Evolutionary conservation across 2,329 filamentous ascomycete genomes (phyloP), one percentile per base, ranked within the genome.

Genomic region (Curvularia lunata): DNA sequence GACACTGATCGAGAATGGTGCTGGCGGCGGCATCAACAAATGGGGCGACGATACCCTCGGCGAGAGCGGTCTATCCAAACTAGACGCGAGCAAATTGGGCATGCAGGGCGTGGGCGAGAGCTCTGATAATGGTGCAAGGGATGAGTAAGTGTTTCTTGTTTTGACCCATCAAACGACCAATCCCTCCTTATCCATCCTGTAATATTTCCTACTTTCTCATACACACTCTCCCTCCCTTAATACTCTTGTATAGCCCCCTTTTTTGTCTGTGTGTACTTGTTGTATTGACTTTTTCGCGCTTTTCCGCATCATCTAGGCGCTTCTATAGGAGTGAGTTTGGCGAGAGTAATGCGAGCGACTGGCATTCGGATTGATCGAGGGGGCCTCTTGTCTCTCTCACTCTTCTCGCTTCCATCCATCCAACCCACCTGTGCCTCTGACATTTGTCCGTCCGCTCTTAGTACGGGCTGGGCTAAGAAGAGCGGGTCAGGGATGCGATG

Each of bases 1-100:
- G 16, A 72, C 66, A 50, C 13, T 76, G 48, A 66, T 57, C 34
- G 67, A 69, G 48, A 25, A 40, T 41, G 49, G 40, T 8, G 66
- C 61, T 45, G 58, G 49, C 27, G 30, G 47, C 10, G 32, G 32
- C n/a, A 23, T 34, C 21, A 18, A 27, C 21, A 45, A 37, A 1
- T 75, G 73, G 74, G 72, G 73, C 4, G 66, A 46, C 8, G 73
- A 73, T 28, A 75, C 72, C 8, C 47, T 76, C 32, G 68, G 66
- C 12, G 66, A 65, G 27, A 76, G 72, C 32, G 63, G 59, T 12
- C 52, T 74, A 8, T 65, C 66, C 6, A 65, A 70, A 23, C 5
- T 67, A 19, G 68, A 62, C 21, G 53, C 48, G 8, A 52, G 54
- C 6, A 63, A 59, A 13, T 32, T 63, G 34, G 58, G 55, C 4